Evolutionary conservation across 139 green algal genomes (phyloP).

Genomic region (Chlamydomonas sphaeroides): DNA sequence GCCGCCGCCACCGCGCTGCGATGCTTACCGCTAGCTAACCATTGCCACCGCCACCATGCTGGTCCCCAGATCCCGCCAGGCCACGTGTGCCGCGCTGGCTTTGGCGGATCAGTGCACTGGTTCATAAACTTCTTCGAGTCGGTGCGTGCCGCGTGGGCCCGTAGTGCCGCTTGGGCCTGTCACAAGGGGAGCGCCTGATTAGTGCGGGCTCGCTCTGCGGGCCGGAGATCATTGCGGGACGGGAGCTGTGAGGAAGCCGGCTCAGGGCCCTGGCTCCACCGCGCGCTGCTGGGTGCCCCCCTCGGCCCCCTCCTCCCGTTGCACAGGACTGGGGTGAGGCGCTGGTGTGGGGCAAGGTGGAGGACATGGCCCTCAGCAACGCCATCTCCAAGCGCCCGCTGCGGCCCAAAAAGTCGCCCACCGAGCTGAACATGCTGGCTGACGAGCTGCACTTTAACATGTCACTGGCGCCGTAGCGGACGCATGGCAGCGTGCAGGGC

Average conservation of each 20-base stretch:
- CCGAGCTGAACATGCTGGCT: slow-evolving; percentile 14
- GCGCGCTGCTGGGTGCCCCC: too few species aligned
- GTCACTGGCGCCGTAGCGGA: background rate
- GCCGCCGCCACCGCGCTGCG: too few species aligned
- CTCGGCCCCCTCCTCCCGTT: background rate
- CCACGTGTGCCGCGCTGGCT: slow-evolving; percentile 6
- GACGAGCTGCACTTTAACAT: slow-evolving; percentile 20
- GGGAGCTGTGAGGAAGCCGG: too few species aligned
- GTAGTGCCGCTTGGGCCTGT: too few species aligned
- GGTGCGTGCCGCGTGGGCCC: too few species aligned
- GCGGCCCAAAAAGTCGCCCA: background rate
- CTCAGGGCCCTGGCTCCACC: too few species aligned
- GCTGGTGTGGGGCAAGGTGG: slow-evolving; percentile 10
- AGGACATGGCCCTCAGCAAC: background rate
- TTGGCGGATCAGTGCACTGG: background rate
- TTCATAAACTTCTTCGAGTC: slow-evolving; percentile 28
- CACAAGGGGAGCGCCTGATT: too few species aligned
- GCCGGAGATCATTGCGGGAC: too few species aligned
- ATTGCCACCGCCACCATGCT: too few species aligned
- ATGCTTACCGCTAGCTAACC: too few species aligned
- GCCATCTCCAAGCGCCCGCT: slow-evolving; percentile 10
- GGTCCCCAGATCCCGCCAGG: slow-evolving; percentile 25
- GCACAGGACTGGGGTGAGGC: slow-evolving; percentile 24
- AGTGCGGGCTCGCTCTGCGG: too few species aligned
- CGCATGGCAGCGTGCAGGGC: too few species aligned